phyloP scores from a whole-genome alignment of 208 protist genomes.

The Crithidia bombi region DNA sequence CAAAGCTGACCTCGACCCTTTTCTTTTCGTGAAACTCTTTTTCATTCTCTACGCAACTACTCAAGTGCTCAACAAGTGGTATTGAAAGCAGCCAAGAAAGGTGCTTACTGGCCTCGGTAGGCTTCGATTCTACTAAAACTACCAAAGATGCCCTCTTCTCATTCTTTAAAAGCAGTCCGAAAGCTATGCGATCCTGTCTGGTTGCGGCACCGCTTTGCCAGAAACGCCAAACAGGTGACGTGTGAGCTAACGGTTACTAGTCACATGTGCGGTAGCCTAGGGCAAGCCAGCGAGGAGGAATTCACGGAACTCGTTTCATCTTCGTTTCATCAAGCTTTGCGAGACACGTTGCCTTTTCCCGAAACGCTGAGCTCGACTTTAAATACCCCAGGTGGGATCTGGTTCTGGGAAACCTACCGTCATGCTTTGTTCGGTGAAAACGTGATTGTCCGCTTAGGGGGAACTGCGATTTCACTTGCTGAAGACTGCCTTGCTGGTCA shows the following conservation, averaged over 20 bases:
- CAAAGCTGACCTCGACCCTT: slow-evolving; percentile 5
- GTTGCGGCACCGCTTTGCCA: slow-evolving; percentile 18
- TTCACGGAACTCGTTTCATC: slow-evolving; percentile 49
- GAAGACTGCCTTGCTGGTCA: slow-evolving; percentile 68
- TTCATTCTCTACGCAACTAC: neutral
- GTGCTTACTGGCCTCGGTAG: too few relatives aligned
- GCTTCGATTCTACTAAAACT: too few relatives aligned
- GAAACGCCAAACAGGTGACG: neutral
- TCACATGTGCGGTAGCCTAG: slow-evolving; percentile 13
- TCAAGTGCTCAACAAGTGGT: too few relatives aligned
- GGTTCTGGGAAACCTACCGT: slow-evolving; percentile 81
- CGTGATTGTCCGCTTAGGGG: slow-evolving; percentile 51
- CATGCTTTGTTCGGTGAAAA: slow-evolving; percentile 68
- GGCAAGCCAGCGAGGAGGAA: slow-evolving; percentile 28
- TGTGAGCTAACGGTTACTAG: slow-evolving; percentile 17
- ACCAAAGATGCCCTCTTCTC: neutral
- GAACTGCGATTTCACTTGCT: slow-evolving; percentile 56
- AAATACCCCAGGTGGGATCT: slow-evolving; percentile 50
- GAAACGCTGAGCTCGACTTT: neutral
- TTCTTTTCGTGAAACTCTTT: slow-evolving; percentile 3
- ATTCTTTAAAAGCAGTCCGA: neutral
- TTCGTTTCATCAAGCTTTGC: slow-evolving; percentile 45
- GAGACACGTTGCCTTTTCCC: slow-evolving; percentile 37
- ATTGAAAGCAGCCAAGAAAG: too few relatives aligned
- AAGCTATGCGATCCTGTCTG: slow-evolving; percentile 26